Evolutionary conservation across 768 basidiomycete genomes (phyloP).

Genomic region (Pleurotus giganteus): DNA sequence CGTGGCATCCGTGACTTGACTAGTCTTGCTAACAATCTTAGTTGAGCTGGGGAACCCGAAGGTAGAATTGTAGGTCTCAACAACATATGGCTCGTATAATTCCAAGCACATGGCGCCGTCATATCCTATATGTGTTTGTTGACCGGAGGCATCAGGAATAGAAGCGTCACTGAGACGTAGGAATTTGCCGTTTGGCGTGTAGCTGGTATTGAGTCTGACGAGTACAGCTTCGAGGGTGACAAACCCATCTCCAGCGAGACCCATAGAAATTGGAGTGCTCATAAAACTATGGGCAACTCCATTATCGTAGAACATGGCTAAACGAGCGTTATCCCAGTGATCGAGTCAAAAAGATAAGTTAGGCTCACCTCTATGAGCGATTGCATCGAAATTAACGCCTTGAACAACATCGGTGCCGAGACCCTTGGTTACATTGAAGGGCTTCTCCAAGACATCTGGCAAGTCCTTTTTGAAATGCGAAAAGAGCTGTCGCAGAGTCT

Average conservation of each 20-base stretch:
- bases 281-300: constrained; percentile 29
- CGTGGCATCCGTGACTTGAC: constrained; percentile 21
- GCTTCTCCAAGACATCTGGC: constrained; percentile 21
- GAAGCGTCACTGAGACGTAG: constrained; percentile 11
- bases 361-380: constrained; percentile 22
- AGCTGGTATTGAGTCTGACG: constrained; percentile 20
- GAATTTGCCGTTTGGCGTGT: constrained; percentile 21
- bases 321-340: background rate
- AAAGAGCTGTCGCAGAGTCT: constrained; percentile 29
- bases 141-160: constrained; percentile 9
- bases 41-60: constrained; percentile 26
- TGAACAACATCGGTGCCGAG: background rate
- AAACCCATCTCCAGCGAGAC: constrained; percentile 17
- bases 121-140: constrained; percentile 12
- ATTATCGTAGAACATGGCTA: constrained; percentile 32
- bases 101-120: constrained; percentile 17
- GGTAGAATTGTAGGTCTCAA: constrained; percentile 20
- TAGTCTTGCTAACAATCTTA: constrained; percentile 30
- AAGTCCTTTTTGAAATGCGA: constrained; percentile 28
- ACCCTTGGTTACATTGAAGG: constrained; percentile 20
- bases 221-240: constrained; percentile 20
- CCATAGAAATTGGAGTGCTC: constrained; percentile 17
- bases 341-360: background rate
- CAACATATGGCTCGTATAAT: constrained; percentile 15
- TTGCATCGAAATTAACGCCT: constrained; percentile 20